phyloP scores from a whole-genome alignment of 192 early-diverging fungal species.

The Backusella tarrabulga region DNA sequence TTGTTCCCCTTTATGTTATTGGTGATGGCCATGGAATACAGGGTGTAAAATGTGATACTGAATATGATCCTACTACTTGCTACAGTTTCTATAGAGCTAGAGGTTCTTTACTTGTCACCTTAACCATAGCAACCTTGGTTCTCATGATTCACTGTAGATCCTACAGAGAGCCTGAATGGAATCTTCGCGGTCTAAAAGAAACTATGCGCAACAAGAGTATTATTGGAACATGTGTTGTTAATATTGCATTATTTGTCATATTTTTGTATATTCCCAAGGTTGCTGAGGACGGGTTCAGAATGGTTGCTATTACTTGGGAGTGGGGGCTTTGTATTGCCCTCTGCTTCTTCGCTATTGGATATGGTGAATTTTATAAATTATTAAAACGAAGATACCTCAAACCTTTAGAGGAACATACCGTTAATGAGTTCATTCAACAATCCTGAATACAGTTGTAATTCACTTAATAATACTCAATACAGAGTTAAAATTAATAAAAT shows the following conservation, averaged over 20 bases:
- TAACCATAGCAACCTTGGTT: slow-evolving; percentile 56
- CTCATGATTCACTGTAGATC: slow-evolving; percentile 73
- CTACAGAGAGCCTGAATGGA: slow-evolving; percentile 61
- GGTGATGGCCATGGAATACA: slow-evolving; percentile 48
- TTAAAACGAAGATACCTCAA: slow-evolving; percentile 4
- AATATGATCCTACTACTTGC: slow-evolving; percentile 34
- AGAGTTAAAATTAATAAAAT: background rate
- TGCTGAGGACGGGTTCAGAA: slow-evolving; percentile 57
- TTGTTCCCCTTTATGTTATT: slow-evolving; percentile 60
- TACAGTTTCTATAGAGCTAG: slow-evolving; percentile 65
- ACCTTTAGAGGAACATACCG: slow-evolving; percentile 2
- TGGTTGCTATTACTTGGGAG: slow-evolving; percentile 63
- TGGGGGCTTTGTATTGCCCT: slow-evolving; percentile 60
- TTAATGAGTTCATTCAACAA: background rate
- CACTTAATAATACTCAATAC: background rate
- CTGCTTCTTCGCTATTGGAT: background rate
- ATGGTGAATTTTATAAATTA: background rate
- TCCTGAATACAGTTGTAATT: background rate
- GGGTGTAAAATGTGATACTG: slow-evolving; percentile 54
- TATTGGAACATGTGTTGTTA: slow-evolving; percentile 41
- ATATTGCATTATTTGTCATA: slow-evolving; percentile 46
- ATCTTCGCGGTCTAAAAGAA: slow-evolving; percentile 34
- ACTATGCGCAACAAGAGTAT: slow-evolving; percentile 49
- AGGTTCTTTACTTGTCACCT: slow-evolving; percentile 39
- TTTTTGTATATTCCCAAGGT: slow-evolving; percentile 64